Evolutionary conservation across 345 rosid species (phyloP).

Genomic region (Alliaria petiolata): DNA sequence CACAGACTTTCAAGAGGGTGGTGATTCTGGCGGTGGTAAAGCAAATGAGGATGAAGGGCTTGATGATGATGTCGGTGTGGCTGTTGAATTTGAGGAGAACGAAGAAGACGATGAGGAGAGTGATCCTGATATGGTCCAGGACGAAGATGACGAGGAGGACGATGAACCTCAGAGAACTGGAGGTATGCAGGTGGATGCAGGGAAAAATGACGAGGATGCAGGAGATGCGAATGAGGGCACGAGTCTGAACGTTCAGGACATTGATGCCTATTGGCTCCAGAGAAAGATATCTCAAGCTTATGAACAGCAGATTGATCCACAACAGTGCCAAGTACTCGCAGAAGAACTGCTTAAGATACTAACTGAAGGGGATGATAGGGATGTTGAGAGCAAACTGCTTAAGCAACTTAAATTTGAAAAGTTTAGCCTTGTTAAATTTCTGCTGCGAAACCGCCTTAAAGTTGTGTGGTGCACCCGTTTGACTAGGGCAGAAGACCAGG

Average conservation of each 20-base stretch:
- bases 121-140: constrained; percentile 80
- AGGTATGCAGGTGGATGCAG: constrained; percentile 87
- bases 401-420: constrained; percentile 56
- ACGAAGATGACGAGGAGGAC: constrained; percentile 86
- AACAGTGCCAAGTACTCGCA: constrained; percentile 79
- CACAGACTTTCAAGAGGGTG: constrained; percentile 71
- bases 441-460: constrained; percentile 68
- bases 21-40: constrained; percentile 40
- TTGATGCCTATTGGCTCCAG: constrained; percentile 98
- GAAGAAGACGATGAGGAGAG: constrained; percentile 92
- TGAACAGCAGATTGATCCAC: constrained; percentile 88
- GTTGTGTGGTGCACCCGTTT: constrained; percentile 94
- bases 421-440: constrained; percentile 73
- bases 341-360: constrained; percentile 92
- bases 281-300: constrained; percentile 86
- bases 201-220: constrained; percentile 66
- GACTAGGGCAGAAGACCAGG: constrained; percentile 88
- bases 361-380: constrained; percentile 81
- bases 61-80: constrained; percentile 87
- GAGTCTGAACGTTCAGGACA: constrained; percentile 80
- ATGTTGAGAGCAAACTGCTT: constrained; percentile 68
- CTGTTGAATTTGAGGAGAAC: constrained; percentile 87
- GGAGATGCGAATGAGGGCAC: constrained; percentile 65
- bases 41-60: constrained; percentile 70
- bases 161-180: constrained; percentile 57